Evolutionary conservation across 2,329 filamentous ascomycete genomes (phyloP), one percentile per base, ranked within the genome.

Genomic region (Fusarium nisikadoi): DNA sequence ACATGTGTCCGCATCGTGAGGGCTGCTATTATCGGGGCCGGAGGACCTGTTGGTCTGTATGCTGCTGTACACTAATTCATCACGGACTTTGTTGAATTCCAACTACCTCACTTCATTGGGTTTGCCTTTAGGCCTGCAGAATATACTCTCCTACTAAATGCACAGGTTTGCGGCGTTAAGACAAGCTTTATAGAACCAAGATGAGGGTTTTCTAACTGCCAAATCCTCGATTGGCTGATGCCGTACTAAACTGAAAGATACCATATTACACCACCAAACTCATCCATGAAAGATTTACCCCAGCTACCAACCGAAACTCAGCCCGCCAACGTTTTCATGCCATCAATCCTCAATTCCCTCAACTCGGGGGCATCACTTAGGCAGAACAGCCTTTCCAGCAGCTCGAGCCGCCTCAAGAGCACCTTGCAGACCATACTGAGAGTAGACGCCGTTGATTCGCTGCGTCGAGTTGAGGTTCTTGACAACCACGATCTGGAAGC

Each of bases 391-490:
- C 68, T 77, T 81, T 31, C 76, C 77, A 13, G 71, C 72, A 16
- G 76, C 77, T 55, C 70, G 72, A 62, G 76, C 78, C 82, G 79
- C 76, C 25, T 75, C 76, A 29, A 84, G 78, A 23, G 94, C 92
- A 60, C 89, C 93, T 45, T 84, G 81, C 46, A 97, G 87, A 52
- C 87, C 91, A 78, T 88, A 93, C 79, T 95, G 93, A 31, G 86
- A 88, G 23, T 84, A 78, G 71, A 95, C 86, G 47, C 93, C 94
- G 76, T 95, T 90, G 72, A 95, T 85, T 75, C 94, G 92, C 85
- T 97, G 94, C 36, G 90, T 94, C 39, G 92, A 91, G 86, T 97
- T 97, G 83, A 97, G 88, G 85, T 97, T 97, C 90, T 97, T 97
- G 82, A 95, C 92, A 66, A 94, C 85, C 23, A 91, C 91, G 77